phyloP scores from a whole-genome alignment of 176 grass and related monocot genomes.

The Melocanna baccifera region DNA sequence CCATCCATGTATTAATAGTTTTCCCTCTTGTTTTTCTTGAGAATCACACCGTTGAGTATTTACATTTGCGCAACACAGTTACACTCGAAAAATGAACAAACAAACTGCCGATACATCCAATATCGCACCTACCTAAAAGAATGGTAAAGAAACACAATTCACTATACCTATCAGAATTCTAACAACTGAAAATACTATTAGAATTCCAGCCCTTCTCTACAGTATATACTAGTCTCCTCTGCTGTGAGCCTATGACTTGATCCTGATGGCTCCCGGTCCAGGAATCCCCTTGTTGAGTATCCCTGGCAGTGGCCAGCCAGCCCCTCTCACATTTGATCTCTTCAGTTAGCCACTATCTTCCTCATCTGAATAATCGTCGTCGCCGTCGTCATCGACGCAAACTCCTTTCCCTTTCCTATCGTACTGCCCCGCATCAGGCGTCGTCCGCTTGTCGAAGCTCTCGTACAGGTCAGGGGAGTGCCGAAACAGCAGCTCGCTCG shows the following conservation, averaged over 20 bases:
- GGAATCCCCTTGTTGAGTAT: neutral
- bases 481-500: conserved; percentile 41
- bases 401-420: conserved; percentile 51
- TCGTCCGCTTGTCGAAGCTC: conserved; percentile 40
- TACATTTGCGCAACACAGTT: conserved; percentile 14
- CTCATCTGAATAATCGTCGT: conserved; percentile 37
- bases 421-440: conserved; percentile 17
- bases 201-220: conserved; percentile 10
- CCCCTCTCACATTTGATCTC: conserved; percentile 15
- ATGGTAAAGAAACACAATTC: neutral
- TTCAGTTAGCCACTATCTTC: neutral
- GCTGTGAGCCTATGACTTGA: conserved; percentile 6
- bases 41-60: neutral
- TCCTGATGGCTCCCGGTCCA: conserved; percentile 40
- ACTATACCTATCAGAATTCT: neutral
- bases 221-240: conserved; percentile 11
- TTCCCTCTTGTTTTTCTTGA: neutral
- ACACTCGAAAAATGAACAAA: neutral
- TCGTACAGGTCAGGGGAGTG: conserved; percentile 48
- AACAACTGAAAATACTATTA: neutral
- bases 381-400: conserved; percentile 18
- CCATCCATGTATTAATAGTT: neutral
- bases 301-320: neutral
- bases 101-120: neutral
- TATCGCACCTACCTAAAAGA: conserved; percentile 12